These are phyloP conservation scores for Backusella sp. DNA, from an alignment of 192 early-diverging fungal genomes.

Conservation along the genomic window DNA sequence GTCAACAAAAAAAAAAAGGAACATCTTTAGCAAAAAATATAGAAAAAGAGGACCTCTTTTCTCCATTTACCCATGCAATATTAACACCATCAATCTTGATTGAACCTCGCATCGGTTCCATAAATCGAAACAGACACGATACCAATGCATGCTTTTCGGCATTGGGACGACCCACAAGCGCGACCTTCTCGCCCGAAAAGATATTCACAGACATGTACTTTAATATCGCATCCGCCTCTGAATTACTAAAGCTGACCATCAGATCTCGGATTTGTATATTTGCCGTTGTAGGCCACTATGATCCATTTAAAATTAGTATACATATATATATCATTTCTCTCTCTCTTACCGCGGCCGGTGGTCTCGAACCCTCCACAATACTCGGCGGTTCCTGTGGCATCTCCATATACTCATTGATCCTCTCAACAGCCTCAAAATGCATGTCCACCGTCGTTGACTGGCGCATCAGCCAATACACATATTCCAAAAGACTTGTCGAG, in stretches of 20 bases:
- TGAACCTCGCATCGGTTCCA: slow-evolving; percentile 61
- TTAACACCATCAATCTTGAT: slow-evolving; percentile 77
- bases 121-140: slow-evolving; percentile 68
- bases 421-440: slow-evolving; percentile 81
- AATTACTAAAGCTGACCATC: slow-evolving; percentile 57
- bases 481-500: slow-evolving; percentile 72
- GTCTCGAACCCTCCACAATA: slow-evolving; percentile 45
- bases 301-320: too few species aligned
- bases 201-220: slow-evolving; percentile 50
- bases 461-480: slow-evolving; percentile 76
- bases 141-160: slow-evolving; percentile 72
- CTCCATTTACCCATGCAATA: slow-evolving; percentile 45
- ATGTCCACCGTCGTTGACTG: slow-evolving; percentile 80
- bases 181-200: slow-evolving; percentile 74
- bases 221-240: slow-evolving; percentile 39
- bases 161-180: slow-evolving; percentile 78
- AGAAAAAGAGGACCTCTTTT: background rate
- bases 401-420: slow-evolving; percentile 75
- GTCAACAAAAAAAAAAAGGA: background rate
- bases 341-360: slow-evolving; percentile 39
- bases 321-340: background rate
- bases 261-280: slow-evolving; percentile 59
- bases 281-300: slow-evolving; percentile 39
- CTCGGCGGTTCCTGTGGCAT: slow-evolving; percentile 77
- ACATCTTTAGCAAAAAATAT: slow-evolving; percentile 2